Base-by-base conservation (phyloP, 495 filamentous ascomycete genomes). In the Xylaria scruposa region DNA sequence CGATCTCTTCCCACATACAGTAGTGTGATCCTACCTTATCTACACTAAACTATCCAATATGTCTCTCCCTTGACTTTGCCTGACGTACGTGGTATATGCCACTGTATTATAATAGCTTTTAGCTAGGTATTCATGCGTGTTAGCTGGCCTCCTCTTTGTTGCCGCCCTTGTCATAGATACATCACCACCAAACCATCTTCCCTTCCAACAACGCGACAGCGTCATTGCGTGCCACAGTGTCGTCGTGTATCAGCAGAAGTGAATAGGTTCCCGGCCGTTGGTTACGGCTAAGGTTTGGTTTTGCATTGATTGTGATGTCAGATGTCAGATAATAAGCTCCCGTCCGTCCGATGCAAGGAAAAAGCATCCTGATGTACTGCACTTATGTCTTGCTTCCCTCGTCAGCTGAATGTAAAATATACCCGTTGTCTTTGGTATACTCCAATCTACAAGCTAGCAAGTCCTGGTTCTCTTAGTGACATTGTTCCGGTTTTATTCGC, bases 241-340 rank as follows among this genome's bases (percentile, higher is more conserved):
- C 40, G 33, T 21, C 56, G 42, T 70, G 67, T 63, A 15, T 38
- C 46, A 69, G 33, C 17, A 68, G 40, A 26, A 47, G 29, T 24
- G 3, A 9, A 59, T 21, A 19, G 24, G 29, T 1, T 1, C 19
- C 29, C 26, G 31, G 63, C 29, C 26, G 29, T 42, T 29, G 2
- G 9, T n/a, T 6, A 21, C 42, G 36, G 40, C 12, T 6, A 19
- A 61, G 10, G 17, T 9, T 31, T 21, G 0, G 7, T 59, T 26
- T 38, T 53, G 53, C 53, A 44, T 44, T 38, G 21, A 49, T 58
- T 21, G 44, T 61, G 54, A 70, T 70, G 67, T 58, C 49, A 29
- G 26, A 31, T 46, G 67, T 36, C 53, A 38, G 33, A 59, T 31
- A 59, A 29, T 59, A 68, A 68, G 53, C 67, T 68, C 67, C 36